Conservation (phyloP, 106 monocot genomes). For the Allium sativum region DNA sequence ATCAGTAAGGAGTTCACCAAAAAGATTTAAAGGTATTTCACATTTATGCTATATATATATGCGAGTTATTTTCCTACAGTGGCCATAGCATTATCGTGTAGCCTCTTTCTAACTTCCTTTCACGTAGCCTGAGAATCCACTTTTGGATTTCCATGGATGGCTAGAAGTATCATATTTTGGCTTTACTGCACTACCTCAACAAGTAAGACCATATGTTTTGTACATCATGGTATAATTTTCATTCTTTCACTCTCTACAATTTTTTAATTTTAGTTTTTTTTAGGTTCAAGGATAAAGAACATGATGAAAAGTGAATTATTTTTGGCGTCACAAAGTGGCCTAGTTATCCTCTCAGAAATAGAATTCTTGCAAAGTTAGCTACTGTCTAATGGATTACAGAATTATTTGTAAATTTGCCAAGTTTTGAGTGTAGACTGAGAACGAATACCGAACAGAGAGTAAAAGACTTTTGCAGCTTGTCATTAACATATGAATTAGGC, state of each 20-base stretch:
- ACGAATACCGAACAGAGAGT: too few species aligned
- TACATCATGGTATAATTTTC: not conserved
- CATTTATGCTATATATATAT: not conserved
- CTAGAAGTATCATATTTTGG: slow-evolving; percentile 95
- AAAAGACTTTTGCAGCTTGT: too few species aligned
- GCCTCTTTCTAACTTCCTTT: slow-evolving; percentile 5
- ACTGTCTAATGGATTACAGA: too few species aligned
- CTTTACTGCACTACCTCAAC: slow-evolving; percentile 71
- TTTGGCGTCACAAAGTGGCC: too few species aligned
- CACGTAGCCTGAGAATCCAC: slow-evolving; percentile 90
- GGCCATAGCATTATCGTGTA: not conserved
- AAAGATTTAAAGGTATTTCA: slow-evolving; percentile 83
- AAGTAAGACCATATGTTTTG: slow-evolving; percentile 36
- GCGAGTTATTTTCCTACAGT: not conserved
- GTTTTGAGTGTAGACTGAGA: too few species aligned
- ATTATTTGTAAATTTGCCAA: too few species aligned
- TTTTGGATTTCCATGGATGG: slow-evolving; percentile 73
- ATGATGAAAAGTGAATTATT: too few species aligned
- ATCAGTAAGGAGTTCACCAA: slow-evolving; percentile 86
- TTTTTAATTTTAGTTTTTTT: too few species aligned
- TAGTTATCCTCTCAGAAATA: too few species aligned
- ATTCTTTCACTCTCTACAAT: not conserved
- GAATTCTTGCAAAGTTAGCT: too few species aligned
- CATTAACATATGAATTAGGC: too few species aligned
- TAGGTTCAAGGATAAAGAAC: slow-evolving; percentile 48